These are phyloP conservation scores for Ascocoryne sarcoides DNA, from an alignment of 2,329 filamentous ascomycete genomes.

Conservation along the genomic window DNA sequence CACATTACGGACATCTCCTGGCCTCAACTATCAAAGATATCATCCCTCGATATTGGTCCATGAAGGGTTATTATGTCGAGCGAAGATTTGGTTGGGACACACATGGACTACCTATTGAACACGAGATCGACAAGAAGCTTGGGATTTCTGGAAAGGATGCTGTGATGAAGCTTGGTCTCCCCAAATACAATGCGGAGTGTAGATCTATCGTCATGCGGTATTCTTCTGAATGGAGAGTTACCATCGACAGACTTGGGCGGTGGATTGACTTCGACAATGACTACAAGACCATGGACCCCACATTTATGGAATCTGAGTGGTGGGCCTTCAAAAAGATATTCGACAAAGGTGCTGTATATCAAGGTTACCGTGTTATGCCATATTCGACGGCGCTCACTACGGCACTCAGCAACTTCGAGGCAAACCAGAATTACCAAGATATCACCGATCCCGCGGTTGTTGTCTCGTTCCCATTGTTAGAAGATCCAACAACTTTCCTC, in stretches of 20 bases:
- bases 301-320: slow-evolving; percentile 94
- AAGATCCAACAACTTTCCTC: slow-evolving; percentile 65
- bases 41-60: slow-evolving; percentile 92
- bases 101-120: slow-evolving; percentile 89
- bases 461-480: slow-evolving; percentile 74
- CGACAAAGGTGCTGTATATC: slow-evolving; percentile 83
- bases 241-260: slow-evolving; percentile 78
- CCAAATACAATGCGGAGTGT: slow-evolving; percentile 86
- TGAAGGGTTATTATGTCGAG: slow-evolving; percentile 91
- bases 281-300: slow-evolving; percentile 67
- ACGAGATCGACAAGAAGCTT: slow-evolving; percentile 95
- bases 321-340: slow-evolving; percentile 94
- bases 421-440: slow-evolving; percentile 90
- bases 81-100: slow-evolving; percentile 93
- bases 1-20: slow-evolving; percentile 60
- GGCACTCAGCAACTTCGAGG: slow-evolving; percentile 86
- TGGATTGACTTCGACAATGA: slow-evolving; percentile 99
- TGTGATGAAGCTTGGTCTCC: slow-evolving; percentile 77
- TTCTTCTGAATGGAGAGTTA: slow-evolving; percentile 76
- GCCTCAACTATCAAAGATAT: slow-evolving; percentile 97
- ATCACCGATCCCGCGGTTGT: slow-evolving; percentile 86
- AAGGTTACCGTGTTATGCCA: slow-evolving; percentile 87
- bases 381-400: slow-evolving; percentile 89
- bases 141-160: slow-evolving; percentile 82
- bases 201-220: slow-evolving; percentile 90